Percentiles rank a stretch among this genome's conserved stretches.
Evolutionary conservation across 768 basidiomycete species (phyloP).

Genomic region (Cantharellus cinnabarinus): DNA sequence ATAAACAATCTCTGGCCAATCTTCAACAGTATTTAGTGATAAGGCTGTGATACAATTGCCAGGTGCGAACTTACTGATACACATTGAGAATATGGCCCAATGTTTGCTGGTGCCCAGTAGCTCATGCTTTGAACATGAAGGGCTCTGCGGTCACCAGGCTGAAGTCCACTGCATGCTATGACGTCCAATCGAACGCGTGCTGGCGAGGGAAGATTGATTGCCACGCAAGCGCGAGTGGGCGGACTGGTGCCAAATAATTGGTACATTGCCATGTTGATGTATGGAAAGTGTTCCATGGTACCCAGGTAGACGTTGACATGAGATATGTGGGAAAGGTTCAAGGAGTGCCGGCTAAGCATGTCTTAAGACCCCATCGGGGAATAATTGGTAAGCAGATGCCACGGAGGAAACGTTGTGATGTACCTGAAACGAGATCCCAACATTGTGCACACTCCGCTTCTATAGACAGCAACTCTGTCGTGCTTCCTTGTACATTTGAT

Average conservation of each 20-base stretch:
- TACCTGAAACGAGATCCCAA: slow-evolving; percentile 46
- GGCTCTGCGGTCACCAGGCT: slow-evolving; percentile 33
- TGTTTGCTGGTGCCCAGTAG: slow-evolving; percentile 99
- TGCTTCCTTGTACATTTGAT: not conserved
- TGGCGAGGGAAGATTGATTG: slow-evolving; percentile 42
- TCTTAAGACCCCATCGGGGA: not conserved
- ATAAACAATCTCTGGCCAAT: slow-evolving; percentile 59
- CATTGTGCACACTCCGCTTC: slow-evolving; percentile 55
- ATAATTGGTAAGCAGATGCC: not conserved
- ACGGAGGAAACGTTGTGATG: slow-evolving; percentile 7
- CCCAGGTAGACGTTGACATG: slow-evolving; percentile 72
- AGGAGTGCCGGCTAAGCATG: slow-evolving; percentile 2
- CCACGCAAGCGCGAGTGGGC: slow-evolving; percentile 87
- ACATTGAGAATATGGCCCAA: slow-evolving; percentile 94
- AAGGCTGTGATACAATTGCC: not conserved
- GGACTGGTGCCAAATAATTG: slow-evolving; percentile 79
- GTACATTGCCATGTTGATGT: slow-evolving; percentile 59
- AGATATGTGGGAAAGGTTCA: slow-evolving; percentile 37
- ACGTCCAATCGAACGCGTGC: slow-evolving; percentile 54
- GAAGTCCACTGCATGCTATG: slow-evolving; percentile 35
- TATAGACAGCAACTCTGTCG: slow-evolving; percentile 13
- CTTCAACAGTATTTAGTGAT: slow-evolving; percentile 21
- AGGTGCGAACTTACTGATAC: slow-evolving; percentile 35
- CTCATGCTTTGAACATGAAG: slow-evolving; percentile 90
- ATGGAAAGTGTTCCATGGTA: slow-evolving; percentile 59